Conservation (phyloP, 805 yeast genomes). For the Kurtzmaniella cleridarum region DNA sequence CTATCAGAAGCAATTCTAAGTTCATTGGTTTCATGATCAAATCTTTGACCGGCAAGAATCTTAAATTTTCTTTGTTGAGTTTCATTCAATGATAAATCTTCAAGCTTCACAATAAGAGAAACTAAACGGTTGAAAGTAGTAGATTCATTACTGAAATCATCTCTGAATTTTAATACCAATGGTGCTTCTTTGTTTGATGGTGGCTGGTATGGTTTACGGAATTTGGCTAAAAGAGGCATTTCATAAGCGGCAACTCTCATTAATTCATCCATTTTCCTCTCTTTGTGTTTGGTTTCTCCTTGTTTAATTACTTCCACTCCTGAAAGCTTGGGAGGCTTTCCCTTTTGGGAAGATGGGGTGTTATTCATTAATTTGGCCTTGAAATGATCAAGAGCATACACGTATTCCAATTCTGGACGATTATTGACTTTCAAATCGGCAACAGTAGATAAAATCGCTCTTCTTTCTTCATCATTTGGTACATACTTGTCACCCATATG, state of each 20-base stretch:
- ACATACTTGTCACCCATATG: constrained; percentile 36
- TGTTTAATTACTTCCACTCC: constrained; percentile 29
- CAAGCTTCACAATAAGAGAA: constrained; percentile 47
- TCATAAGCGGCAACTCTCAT: constrained; percentile 88
- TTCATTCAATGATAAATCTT: constrained; percentile 47
- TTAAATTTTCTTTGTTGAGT: constrained; percentile 67
- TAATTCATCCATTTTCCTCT: constrained; percentile 69
- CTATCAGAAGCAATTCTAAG: constrained; percentile 62
- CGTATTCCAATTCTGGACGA: constrained; percentile 33
- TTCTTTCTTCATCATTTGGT: constrained; percentile 60
- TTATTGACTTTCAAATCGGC: constrained; percentile 20
- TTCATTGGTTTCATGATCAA: constrained; percentile 52
- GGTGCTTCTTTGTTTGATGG: constrained; percentile 42
- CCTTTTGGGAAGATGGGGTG: constrained; percentile 30
- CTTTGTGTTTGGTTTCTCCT: constrained; percentile 39
- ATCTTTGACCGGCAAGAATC: constrained; percentile 74
- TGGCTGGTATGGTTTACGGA: constrained; percentile 62
- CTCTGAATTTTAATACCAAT: constrained; percentile 57
- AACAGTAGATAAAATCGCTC: constrained; percentile 37
- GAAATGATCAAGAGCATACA: constrained; percentile 37
- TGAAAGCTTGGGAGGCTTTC: constrained; percentile 33
- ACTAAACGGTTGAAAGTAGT: constrained; percentile 66
- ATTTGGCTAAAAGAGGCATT: constrained; percentile 76
- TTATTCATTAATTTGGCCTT: constrained; percentile 38
- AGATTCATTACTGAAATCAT: constrained; percentile 71